Evolutionary conservation across 1,284 basidiomycete genomes (phyloP).

Genomic region (Stygiomarasmius scandens): DNA sequence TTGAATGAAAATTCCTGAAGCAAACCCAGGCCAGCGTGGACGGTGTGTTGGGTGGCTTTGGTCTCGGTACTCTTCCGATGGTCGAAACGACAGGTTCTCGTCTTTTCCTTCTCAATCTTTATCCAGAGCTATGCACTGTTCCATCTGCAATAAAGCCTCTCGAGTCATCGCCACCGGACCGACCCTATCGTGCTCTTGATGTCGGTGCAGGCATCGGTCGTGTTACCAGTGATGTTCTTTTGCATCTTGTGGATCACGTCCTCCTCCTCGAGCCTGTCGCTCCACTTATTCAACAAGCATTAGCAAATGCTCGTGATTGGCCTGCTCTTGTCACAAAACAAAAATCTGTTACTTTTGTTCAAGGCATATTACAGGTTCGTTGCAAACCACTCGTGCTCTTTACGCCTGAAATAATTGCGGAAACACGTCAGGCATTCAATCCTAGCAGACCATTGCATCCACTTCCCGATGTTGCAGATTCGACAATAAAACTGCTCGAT

Average conservation of each 20-base stretch:
- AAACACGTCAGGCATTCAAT: neutral
- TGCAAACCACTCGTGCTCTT: neutral
- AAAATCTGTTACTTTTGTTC: slow-evolving; percentile 83
- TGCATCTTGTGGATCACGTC: slow-evolving; percentile 84
- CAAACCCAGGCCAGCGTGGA: slow-evolving; percentile 60
- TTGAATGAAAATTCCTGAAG: neutral
- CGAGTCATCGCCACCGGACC: slow-evolving; percentile 26
- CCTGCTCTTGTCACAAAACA: slow-evolving; percentile 57
- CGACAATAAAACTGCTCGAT: slow-evolving; percentile 47
- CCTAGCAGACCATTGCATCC: neutral
- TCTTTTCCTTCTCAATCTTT: slow-evolving; percentile 78
- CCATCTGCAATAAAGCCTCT: slow-evolving; percentile 64
- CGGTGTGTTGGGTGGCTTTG: slow-evolving; percentile 75
- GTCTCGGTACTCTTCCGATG: slow-evolving; percentile 81
- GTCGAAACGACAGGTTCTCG: slow-evolving; percentile 88
- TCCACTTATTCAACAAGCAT: slow-evolving; percentile 75
- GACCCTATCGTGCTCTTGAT: slow-evolving; percentile 74
- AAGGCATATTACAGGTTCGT: slow-evolving; percentile 77
- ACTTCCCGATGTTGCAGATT: slow-evolving; percentile 27
- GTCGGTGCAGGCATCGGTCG: slow-evolving; percentile 92
- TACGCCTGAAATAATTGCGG: neutral
- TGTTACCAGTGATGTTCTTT: slow-evolving; percentile 83
- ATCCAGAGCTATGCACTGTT: slow-evolving; percentile 78
- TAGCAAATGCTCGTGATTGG: slow-evolving; percentile 45
- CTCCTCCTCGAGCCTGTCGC: slow-evolving; percentile 87